Percentiles rank a stretch among this genome's conserved stretches.
phyloP scores from a whole-genome alignment of 2,329 filamentous ascomycete species.

The Cladophialophora chaetospira region DNA sequence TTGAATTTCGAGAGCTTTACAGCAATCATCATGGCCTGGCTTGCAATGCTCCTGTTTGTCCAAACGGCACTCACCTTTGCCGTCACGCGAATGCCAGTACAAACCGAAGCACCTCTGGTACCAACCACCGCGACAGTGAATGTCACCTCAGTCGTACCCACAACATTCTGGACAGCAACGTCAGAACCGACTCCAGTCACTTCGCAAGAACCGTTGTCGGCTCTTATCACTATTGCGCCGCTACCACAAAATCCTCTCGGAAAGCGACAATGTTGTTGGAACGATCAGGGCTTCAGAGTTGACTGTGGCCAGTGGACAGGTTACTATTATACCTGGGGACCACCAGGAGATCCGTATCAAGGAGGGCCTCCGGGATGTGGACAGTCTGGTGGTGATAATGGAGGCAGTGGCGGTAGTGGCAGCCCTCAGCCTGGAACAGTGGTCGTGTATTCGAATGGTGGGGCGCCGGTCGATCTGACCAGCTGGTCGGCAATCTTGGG shows the following conservation, averaged over 20 bases:
- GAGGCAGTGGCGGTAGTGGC: constrained; percentile 6
- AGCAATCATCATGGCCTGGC: constrained; percentile 18
- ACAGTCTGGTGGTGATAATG: constrained; percentile 15
- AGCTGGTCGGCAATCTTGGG: constrained; percentile 19
- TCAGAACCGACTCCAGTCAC: constrained; percentile 10
- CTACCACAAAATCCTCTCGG: constrained; percentile 27
- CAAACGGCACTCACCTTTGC: constrained; percentile 18
- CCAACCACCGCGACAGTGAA: constrained; percentile 14
- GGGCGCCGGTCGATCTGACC: constrained; percentile 6
- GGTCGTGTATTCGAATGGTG: constrained; percentile 23
- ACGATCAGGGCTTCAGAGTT: constrained; percentile 34
- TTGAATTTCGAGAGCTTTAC: not conserved
- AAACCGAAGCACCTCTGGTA: constrained; percentile 10
- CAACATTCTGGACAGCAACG: constrained; percentile 13
- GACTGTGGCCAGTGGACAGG: constrained; percentile 35
- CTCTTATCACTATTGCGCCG: constrained; percentile 31
- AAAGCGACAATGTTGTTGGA: constrained; percentile 32
- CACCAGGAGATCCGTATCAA: constrained; percentile 29
- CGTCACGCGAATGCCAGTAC: constrained; percentile 13
- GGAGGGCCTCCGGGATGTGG: constrained; percentile 29
- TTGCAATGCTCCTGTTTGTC: constrained; percentile 18
- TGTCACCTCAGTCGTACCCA: constrained; percentile 1
- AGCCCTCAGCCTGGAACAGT: constrained; percentile 11
- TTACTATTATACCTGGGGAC: constrained; percentile 35
- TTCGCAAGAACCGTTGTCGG: constrained; percentile 16